Evolutionary conservation across 345 rosid species (phyloP).

Genomic region (Aegle marmelos): DNA sequence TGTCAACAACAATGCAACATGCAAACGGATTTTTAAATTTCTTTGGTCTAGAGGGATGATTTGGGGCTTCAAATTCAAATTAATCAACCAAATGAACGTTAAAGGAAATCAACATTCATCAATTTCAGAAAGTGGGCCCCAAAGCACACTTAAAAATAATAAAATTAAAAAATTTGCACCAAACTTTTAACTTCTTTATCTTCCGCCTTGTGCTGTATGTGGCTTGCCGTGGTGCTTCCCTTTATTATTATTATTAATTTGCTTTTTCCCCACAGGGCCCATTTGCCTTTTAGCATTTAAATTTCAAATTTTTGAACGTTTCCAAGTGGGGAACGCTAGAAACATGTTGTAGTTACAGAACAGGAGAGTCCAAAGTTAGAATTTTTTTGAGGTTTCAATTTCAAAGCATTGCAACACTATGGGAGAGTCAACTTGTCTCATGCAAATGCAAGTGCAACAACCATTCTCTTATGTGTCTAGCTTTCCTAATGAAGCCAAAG

Average conservation of each 20-base stretch:
- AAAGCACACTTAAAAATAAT: constrained; percentile 19
- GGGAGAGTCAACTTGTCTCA: constrained; percentile 86
- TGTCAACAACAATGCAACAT: background rate
- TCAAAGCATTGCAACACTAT: constrained; percentile 25
- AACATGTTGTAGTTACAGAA: background rate
- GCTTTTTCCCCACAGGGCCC: constrained; percentile 15
- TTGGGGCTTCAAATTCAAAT: constrained; percentile 21
- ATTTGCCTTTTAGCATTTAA: constrained; percentile 23
- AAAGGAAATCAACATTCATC: background rate
- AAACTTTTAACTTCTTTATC: background rate
- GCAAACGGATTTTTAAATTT: background rate
- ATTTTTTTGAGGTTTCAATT: constrained; percentile 22
- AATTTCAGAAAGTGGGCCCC: constrained; percentile 16
- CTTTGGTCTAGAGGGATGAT: background rate
- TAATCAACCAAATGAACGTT: constrained; percentile 12
- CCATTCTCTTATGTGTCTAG: constrained; percentile 73
- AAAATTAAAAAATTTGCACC: constrained; percentile 9
- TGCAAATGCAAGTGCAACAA: constrained; percentile 32
- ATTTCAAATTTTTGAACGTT: constrained; percentile 40
- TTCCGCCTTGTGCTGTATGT: background rate
- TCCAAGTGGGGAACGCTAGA: background rate
- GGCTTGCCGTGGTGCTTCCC: background rate
- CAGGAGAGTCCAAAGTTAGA: constrained; percentile 12
- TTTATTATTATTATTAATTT: background rate
- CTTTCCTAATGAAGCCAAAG: constrained; percentile 51